A percentile compares a stretch with the other conserved stretches of the same genome.
These are phyloP conservation scores for Wallacemonas sp. DNA, from an alignment of 208 protist species.

Conservation along the genomic window DNA sequence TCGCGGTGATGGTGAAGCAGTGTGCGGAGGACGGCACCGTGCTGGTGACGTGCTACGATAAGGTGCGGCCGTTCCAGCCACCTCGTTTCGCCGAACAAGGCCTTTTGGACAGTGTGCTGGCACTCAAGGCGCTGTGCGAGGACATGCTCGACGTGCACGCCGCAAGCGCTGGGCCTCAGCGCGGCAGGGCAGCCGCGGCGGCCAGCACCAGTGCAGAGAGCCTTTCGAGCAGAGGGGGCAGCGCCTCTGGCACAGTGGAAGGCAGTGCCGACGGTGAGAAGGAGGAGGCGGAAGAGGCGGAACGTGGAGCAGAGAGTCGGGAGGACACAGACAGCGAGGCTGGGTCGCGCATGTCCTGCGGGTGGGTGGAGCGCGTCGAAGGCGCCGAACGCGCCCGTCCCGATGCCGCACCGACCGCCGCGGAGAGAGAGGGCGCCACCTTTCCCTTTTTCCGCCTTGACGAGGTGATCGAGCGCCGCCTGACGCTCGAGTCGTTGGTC, in stretches of 20 bases:
- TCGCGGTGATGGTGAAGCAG: constrained; percentile 88
- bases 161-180: background rate
- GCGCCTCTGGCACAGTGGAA: too few relatives aligned
- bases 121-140: constrained; percentile 10
- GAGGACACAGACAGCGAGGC: too few relatives aligned
- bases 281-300: background rate
- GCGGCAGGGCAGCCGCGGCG: background rate
- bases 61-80: constrained; percentile 25
- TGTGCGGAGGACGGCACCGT: constrained; percentile 85
- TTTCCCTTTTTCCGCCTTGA: constrained; percentile 88
- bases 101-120: constrained; percentile 13
- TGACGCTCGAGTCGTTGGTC: constrained; percentile 62
- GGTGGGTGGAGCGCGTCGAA: too few relatives aligned
- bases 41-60: constrained; percentile 46
- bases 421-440: background rate
- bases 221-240: too few relatives aligned
- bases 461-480: constrained; percentile 54
- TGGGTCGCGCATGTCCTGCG: too few relatives aligned
- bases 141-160: constrained; percentile 13
- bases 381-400: too few relatives aligned
- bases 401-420: background rate
- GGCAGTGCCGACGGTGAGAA: background rate
- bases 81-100: background rate
- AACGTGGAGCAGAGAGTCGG: too few relatives aligned
- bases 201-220: background rate